Percentiles rank a stretch among this genome's conserved stretches.
phyloP scores from a whole-genome alignment of 164 flowering plant species.

The Vitis rotundifolia region DNA sequence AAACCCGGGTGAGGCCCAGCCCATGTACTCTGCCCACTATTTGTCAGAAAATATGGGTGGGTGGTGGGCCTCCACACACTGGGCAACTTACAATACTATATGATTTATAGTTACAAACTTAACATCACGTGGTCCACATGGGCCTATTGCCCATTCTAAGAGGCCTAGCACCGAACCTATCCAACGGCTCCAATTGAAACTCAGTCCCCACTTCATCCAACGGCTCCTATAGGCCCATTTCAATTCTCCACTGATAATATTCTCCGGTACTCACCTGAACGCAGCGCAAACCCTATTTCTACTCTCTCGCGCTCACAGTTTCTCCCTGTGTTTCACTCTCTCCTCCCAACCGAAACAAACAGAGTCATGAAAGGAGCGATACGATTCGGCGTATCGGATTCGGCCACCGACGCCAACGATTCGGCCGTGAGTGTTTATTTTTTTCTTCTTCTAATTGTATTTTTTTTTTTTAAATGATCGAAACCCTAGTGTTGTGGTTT shows the following conservation, averaged over 20 bases:
- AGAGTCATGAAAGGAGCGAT: conserved; percentile 55
- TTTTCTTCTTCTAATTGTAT: neutral
- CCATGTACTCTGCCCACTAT: too few relatives aligned
- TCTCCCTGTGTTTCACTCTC: neutral
- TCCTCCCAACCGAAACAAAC: neutral
- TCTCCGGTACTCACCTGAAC: conserved; percentile 1
- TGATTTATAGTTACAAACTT: too few relatives aligned
- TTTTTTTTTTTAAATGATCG: neutral
- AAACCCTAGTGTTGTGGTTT: conserved; percentile 9
- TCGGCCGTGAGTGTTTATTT: conserved; percentile 33
- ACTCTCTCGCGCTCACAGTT: neutral
- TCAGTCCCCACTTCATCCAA: conserved; percentile 24
- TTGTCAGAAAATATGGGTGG: too few relatives aligned
- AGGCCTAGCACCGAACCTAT: neutral
- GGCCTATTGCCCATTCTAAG: neutral
- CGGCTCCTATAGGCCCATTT: conserved; percentile 7
- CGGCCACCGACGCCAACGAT: conserved; percentile 37
- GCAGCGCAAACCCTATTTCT: conserved; percentile 3
- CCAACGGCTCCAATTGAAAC: conserved; percentile 26
- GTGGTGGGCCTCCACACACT: too few relatives aligned
- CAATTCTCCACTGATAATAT: neutral
- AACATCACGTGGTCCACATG: conserved; percentile 13
- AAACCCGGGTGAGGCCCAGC: too few relatives aligned
- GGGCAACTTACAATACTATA: too few relatives aligned
- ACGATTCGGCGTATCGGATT: conserved; percentile 47